Percentiles rank a stretch among this genome's conserved stretches.
Conservation (phyloP, 1,284 basidiomycete species). For the Apiotrichum mycotoxinovorans region DNA sequence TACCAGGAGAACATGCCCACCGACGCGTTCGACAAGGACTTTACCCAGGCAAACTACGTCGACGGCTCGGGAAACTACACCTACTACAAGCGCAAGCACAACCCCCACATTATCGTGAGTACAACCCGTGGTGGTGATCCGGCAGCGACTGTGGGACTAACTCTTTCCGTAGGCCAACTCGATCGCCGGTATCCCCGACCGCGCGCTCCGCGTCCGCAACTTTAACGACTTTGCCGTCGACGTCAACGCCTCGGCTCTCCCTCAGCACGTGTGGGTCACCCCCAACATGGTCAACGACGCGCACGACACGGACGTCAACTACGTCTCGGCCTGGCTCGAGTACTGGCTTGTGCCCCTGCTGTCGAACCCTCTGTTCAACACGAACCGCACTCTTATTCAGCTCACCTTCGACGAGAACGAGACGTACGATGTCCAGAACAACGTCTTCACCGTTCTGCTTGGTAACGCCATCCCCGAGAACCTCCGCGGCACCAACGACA, state of each 20-base stretch:
- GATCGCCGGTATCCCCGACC: slow-evolving; percentile 51
- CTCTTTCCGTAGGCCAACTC: slow-evolving; percentile 49
- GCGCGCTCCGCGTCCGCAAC: slow-evolving; percentile 59
- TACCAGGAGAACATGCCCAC: slow-evolving; percentile 60
- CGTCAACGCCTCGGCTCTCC: slow-evolving; percentile 54
- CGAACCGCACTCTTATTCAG: slow-evolving; percentile 56
- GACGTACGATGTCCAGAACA: slow-evolving; percentile 45
- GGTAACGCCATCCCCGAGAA: slow-evolving; percentile 56
- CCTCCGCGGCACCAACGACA: slow-evolving; percentile 53
- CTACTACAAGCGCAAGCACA: slow-evolving; percentile 57
- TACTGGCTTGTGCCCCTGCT: slow-evolving; percentile 60
- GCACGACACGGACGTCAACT: slow-evolving; percentile 60
- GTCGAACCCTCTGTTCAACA: slow-evolving; percentile 54
- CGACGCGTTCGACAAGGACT: slow-evolving; percentile 55
- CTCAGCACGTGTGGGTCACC: slow-evolving; percentile 64
- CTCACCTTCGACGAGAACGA: slow-evolving; percentile 62
- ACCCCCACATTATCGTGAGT: slow-evolving; percentile 55
- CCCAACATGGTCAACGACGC: slow-evolving; percentile 62
- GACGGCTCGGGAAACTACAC: slow-evolving; percentile 51
- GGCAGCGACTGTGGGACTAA: no score
- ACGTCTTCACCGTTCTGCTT: slow-evolving; percentile 52
- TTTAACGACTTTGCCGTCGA: slow-evolving; percentile 53
- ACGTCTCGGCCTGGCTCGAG: slow-evolving; percentile 55
- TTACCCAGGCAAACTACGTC: slow-evolving; percentile 54
- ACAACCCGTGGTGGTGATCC: no score